Base-by-base conservation (phyloP, 2,329 filamentous ascomycete species). In the Cladophialophora chaetospira region DNA sequence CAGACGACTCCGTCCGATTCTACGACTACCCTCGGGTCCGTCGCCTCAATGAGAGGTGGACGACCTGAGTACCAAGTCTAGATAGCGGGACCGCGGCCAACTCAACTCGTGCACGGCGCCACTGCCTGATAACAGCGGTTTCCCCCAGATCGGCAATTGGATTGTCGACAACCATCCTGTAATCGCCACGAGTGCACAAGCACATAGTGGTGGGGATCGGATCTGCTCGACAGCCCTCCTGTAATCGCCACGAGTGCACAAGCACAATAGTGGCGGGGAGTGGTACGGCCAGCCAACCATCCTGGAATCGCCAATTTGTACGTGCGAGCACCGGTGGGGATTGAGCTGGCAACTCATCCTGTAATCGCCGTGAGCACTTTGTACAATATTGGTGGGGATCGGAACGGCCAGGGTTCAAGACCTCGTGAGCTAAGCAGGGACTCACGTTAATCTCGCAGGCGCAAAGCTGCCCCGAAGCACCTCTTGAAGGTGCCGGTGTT, bases 81-180 rank as follows among this genome's bases (percentile, higher is more conserved):
- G 25, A 33, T 49, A 49, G 46, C 13, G 46, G 46, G 31, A 26
- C 46, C 46, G 46, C 46, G 46, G 46, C 46, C 46, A 49, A 49
- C 31, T 38, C 36, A 40, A 10, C 15, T 40, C 17, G 46, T 15
- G 46, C 46, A 49, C 11, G 46, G 26, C 46, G 29, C 46, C 46
- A 33, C 25, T 25, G 46, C 26, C 46, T 49, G 46, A 49, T 15
- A 49, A 49, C 46, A 49, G 46, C 46, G 46, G 31, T 36, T 38
- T 26, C 46, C 46, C 46, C 46, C 46, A 49, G 46, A 49, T 49
- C 13, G 31, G 29, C 35, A 31, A 49, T 15, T 26, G 46, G 46
- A 49, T 31, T 25, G 23, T 35, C 33, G 17, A 25, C 46, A 36
- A 28, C 31, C 46, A 25, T 49, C 46, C 31, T 21, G 31, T 11